Percentiles rank a stretch among this genome's conserved stretches.
Conservation (phyloP, 345 rosid genomes). For the Gossypium australe region DNA sequence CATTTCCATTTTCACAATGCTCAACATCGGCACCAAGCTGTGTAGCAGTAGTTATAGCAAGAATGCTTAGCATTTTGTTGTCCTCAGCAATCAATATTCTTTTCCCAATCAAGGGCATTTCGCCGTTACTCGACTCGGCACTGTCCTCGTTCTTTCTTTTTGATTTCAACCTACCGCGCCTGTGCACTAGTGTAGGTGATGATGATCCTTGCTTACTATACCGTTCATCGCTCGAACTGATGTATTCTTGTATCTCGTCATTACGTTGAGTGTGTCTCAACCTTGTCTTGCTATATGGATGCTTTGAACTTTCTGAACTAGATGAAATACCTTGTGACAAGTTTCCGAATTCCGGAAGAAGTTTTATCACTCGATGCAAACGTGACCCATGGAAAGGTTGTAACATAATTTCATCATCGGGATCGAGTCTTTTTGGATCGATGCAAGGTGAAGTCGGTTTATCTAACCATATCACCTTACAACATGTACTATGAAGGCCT, state of each 20-base stretch:
- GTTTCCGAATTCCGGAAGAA: constrained; percentile 60
- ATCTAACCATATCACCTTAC: constrained; percentile 69
- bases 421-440: constrained; percentile 14
- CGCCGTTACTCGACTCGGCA: background rate
- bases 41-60: constrained; percentile 25
- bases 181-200: background rate
- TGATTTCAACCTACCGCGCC: background rate
- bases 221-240: background rate
- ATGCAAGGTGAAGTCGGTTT: constrained; percentile 30
- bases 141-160: background rate
- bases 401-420: constrained; percentile 31
- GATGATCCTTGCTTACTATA: background rate
- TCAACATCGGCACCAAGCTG: constrained; percentile 52
- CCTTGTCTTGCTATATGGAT: too few relatives aligned
- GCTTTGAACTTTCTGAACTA: too few relatives aligned
- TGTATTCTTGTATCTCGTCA: constrained; percentile 26
- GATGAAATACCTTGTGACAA: too few relatives aligned
- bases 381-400: constrained; percentile 81
- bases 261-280: background rate
- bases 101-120: constrained; percentile 46
- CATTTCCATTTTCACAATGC: constrained; percentile 45
- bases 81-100: constrained; percentile 66
- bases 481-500: constrained; percentile 25
- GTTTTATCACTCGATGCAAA: constrained; percentile 35
- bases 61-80: background rate